phyloP scores from a whole-genome alignment of 1,139 yeast genomes.

The Blastobotrys illinoisensis region DNA sequence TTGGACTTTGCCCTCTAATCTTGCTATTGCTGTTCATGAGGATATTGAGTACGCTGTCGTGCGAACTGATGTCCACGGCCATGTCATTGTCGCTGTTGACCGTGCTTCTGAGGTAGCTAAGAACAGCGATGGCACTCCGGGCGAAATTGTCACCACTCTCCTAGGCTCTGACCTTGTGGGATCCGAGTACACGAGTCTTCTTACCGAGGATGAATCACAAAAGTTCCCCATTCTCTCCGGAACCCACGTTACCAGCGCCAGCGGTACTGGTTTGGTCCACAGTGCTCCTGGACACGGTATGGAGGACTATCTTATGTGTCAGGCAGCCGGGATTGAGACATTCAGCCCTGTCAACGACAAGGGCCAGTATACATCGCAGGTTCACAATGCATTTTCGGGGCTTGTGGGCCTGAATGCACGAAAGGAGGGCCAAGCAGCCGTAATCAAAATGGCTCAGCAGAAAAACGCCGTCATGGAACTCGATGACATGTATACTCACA shows the following conservation, averaged over 20 bases:
- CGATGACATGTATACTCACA: conserved; percentile 57
- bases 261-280: conserved; percentile 96
- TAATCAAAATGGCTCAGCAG: conserved; percentile 43
- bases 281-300: conserved; percentile 98
- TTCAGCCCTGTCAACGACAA: conserved; percentile 72
- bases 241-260: conserved; percentile 67
- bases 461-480: conserved; percentile 45
- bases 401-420: conserved; percentile 59
- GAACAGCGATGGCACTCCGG: conserved; percentile 14
- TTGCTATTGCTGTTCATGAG: conserved; percentile 71
- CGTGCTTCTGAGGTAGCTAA: conserved; percentile 13
- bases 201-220: conserved; percentile 35
- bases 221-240: conserved; percentile 66
- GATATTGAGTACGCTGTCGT: conserved; percentile 51
- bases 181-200: conserved; percentile 51
- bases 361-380: conserved; percentile 56
- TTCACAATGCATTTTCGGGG: conserved; percentile 40
- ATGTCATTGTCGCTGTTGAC: conserved; percentile 30
- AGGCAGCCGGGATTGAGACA: conserved; percentile 49
- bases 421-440: conserved; percentile 46
- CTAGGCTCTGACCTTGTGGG: conserved; percentile 46
- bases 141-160: conserved; percentile 1
- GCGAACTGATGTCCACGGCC: conserved; percentile 32
- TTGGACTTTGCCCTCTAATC: conserved; percentile 90
- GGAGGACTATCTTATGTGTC: conserved; percentile 80